Evolutionary conservation across 768 basidiomycete species (phyloP).

Genomic region (Podaxis sp.): DNA sequence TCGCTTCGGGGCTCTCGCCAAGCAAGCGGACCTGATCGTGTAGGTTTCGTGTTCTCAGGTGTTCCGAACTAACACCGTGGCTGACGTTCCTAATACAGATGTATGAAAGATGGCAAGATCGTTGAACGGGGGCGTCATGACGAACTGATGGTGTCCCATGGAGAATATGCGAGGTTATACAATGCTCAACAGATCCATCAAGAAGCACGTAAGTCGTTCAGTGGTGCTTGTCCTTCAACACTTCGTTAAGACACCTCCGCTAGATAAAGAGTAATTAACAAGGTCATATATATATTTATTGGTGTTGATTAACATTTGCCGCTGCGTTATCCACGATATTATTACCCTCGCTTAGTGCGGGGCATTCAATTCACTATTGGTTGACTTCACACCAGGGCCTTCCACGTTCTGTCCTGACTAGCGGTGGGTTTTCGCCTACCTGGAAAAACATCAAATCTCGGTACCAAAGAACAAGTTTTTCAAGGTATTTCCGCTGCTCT

Average conservation of each 20-base stretch:
- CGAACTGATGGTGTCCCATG: too few relatives aligned
- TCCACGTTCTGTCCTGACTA: background rate
- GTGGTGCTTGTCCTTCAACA: conserved; percentile 17
- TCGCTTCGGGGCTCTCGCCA: too few relatives aligned
- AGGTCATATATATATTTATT: conserved; percentile 21
- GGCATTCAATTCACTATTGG: conserved; percentile 1
- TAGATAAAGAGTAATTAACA: conserved; percentile 13
- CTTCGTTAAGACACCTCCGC: background rate
- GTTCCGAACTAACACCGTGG: too few relatives aligned
- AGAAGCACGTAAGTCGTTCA: too few relatives aligned
- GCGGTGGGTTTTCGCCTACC: conserved; percentile 6
- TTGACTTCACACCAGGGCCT: conserved; percentile 7
- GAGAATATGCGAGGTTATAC: too few relatives aligned
- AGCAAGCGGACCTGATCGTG: too few relatives aligned
- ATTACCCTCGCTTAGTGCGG: background rate
- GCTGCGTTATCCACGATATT: background rate
- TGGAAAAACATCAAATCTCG: conserved; percentile 8
- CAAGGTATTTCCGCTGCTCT: conserved; percentile 6
- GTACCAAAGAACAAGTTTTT: background rate
- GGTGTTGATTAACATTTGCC: background rate
- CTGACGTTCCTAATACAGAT: too few relatives aligned
- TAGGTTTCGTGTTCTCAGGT: too few relatives aligned
- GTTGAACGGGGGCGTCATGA: too few relatives aligned
- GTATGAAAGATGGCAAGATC: too few relatives aligned
- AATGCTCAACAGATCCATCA: too few relatives aligned